Conservation (phyloP, 2,329 filamentous ascomycete species). For the Aspergillus tamarii region DNA sequence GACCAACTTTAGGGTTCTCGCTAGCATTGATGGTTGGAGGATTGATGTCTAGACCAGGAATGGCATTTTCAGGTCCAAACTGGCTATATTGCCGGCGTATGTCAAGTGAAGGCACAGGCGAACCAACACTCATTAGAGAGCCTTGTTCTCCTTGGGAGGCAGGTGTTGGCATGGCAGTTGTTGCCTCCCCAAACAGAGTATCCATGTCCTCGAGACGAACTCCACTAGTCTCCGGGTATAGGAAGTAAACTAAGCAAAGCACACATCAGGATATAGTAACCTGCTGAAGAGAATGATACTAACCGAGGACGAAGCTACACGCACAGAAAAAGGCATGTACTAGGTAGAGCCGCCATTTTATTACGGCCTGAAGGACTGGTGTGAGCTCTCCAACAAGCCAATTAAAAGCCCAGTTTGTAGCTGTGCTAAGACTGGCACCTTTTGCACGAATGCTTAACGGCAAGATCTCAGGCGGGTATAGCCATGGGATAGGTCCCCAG, state of each 20-base stretch:
- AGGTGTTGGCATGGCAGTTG: slow-evolving; percentile 79
- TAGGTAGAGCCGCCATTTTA: slow-evolving; percentile 91
- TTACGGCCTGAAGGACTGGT: slow-evolving; percentile 86
- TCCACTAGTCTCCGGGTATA: slow-evolving; percentile 96
- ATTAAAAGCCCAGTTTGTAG: slow-evolving; percentile 97
- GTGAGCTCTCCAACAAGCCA: slow-evolving; percentile 97
- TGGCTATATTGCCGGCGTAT: slow-evolving; percentile 56
- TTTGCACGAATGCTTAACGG: slow-evolving; percentile 96
- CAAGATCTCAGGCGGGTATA: slow-evolving; percentile 98
- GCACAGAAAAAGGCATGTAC: slow-evolving; percentile 97
- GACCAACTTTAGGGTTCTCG: slow-evolving; percentile 53
- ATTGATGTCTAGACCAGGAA: slow-evolving; percentile 81
- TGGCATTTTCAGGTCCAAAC: slow-evolving; percentile 66
- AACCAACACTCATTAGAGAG: slow-evolving; percentile 76
- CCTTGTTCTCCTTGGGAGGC: slow-evolving; percentile 76
- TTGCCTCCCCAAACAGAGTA: slow-evolving; percentile 88
- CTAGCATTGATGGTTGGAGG: slow-evolving; percentile 65
- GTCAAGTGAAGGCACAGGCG: slow-evolving; percentile 78
- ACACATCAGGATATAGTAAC: not conserved
- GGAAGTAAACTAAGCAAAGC: slow-evolving; percentile 76
- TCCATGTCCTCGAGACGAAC: slow-evolving; percentile 97
- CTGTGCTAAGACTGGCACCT: slow-evolving; percentile 93
- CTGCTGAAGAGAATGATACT: slow-evolving; percentile 46
- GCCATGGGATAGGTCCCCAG: slow-evolving; percentile 98
- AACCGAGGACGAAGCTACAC: slow-evolving; percentile 92